Base-by-base conservation (phyloP, 2,329 filamentous ascomycete genomes). In the Fusarium sp. region DNA sequence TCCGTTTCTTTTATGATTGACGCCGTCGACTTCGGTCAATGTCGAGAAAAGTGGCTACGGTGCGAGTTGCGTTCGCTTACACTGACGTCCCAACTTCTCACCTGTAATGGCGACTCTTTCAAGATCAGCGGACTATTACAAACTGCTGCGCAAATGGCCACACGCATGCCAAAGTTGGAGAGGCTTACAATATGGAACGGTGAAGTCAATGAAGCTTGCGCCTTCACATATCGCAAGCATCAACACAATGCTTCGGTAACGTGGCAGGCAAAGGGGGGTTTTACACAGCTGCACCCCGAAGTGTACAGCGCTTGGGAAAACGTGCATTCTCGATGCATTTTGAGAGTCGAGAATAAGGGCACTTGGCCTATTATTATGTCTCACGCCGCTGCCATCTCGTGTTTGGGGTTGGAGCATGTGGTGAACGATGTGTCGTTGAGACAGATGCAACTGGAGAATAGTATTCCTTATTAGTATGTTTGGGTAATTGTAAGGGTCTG, bases 401-500 rank as follows among this genome's bases (percentile, higher is more conserved):
- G 64, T 52, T 37, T 74, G 15, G 57, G 47, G 19, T 15, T 74
- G 33, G 32, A 50, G 5, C 62, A 60, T 49, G 68, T 74, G 18
- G 43, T 74, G 21, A 46, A 63, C 6, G 4, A 47, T 15, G 18
- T 61, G 11, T 72, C 64, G 8, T 35, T 74, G 35, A 23, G 38
- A 28, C 71, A 75, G 38, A 74, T 74, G 56, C 53, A 43, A 2
- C 43, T 10, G 43, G 72, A 71, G 43, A 61, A 64, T n/a, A 25
- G 12, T 32, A 16, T 40, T 13, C 28, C 43, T 43, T 30, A 1
- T 16, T 3, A 7, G 28, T 4, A 32, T 23, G 1, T 10, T 9
- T 21, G 10, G 23, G 12, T n/a, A 18, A 19, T 10, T 21, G 2
- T 6, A 16, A 13, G 9, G 13, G 6, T 9, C 7, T 25, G 9